Evolutionary conservation across 495 filamentous ascomycete species (phyloP).

Genomic region (Lophiostoma macrostomum): DNA sequence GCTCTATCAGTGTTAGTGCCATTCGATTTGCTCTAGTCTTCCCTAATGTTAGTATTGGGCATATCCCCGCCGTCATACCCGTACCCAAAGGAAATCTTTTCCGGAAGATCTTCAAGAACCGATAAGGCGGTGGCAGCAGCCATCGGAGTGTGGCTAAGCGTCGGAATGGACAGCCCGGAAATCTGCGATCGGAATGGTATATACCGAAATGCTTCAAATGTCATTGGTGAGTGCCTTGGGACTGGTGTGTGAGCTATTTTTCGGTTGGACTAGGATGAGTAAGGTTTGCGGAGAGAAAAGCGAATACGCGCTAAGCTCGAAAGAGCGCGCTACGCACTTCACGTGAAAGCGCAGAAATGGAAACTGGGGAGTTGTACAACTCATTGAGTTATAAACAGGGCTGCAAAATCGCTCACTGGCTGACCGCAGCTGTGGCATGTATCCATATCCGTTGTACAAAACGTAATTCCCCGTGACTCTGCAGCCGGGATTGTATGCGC

Average conservation of each 20-base stretch:
- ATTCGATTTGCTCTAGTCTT: neutral
- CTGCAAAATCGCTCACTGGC: no score
- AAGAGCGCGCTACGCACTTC: no score
- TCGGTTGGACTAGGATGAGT: no score
- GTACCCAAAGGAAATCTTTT: slow-evolving; percentile 21
- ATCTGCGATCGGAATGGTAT: slow-evolving; percentile 8
- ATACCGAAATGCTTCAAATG: slow-evolving; percentile 2
- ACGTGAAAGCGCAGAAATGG: no score
- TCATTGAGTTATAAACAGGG: no score
- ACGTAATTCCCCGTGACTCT: neutral
- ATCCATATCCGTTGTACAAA: slow-evolving; percentile 1
- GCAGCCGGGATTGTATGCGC: neutral
- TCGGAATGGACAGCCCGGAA: no score
- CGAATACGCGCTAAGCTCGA: no score
- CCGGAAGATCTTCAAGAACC: slow-evolving; percentile 10
- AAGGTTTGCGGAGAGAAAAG: no score
- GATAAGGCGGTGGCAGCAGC: slow-evolving; percentile 3
- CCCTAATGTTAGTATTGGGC: neutral
- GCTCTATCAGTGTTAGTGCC: no score
- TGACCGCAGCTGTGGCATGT: neutral
- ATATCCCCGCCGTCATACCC: slow-evolving; percentile 31
- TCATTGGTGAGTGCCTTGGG: no score
- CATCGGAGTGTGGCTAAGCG: neutral
- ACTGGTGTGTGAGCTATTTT: no score
- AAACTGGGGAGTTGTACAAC: no score